Evolutionary conservation across 2,329 filamentous ascomycete genomes (phyloP).

Genomic region (Endocalyx cinctus): DNA sequence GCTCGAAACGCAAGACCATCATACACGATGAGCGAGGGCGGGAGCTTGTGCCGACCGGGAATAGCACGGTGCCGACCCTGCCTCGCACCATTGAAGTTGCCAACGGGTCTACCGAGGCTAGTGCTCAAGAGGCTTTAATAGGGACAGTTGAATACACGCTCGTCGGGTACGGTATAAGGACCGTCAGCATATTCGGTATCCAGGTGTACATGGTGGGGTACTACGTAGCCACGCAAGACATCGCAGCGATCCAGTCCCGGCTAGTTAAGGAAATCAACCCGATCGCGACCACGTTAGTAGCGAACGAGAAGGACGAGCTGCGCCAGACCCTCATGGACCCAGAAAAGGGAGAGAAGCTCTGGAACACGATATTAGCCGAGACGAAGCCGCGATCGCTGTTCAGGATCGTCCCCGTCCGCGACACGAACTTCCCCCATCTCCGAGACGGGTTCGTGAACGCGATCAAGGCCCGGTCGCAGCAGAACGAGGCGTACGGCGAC

Average conservation of each 20-base stretch:
- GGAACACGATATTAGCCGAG: slow-evolving; percentile 65
- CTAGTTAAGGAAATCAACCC: slow-evolving; percentile 73
- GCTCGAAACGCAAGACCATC: slow-evolving; percentile 52
- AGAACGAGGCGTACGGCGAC: slow-evolving; percentile 54
- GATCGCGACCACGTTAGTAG: slow-evolving; percentile 75
- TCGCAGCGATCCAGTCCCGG: slow-evolving; percentile 72
- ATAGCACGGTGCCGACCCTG: slow-evolving; percentile 73
- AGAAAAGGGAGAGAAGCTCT: slow-evolving; percentile 63
- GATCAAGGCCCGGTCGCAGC: slow-evolving; percentile 67
- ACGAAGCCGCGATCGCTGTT: slow-evolving; percentile 70
- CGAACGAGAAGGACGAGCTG: slow-evolving; percentile 73
- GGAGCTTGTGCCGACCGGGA: slow-evolving; percentile 77
- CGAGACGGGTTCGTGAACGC: slow-evolving; percentile 87
- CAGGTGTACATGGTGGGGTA: slow-evolving; percentile 94
- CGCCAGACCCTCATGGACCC: slow-evolving; percentile 66
- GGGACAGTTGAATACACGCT: slow-evolving; percentile 71
- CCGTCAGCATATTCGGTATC: slow-evolving; percentile 83
- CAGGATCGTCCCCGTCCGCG: slow-evolving; percentile 82
- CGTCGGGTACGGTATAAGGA: slow-evolving; percentile 80
- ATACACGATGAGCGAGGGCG: slow-evolving; percentile 63
- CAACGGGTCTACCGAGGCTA: slow-evolving; percentile 21
- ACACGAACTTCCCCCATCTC: slow-evolving; percentile 91
- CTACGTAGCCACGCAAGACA: slow-evolving; percentile 81
- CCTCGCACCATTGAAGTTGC: slow-evolving; percentile 65
- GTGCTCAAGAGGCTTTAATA: slow-evolving; percentile 27